Evolutionary conservation across 805 yeast genomes (phyloP).

Genomic region (Yarrowia sp.): DNA sequence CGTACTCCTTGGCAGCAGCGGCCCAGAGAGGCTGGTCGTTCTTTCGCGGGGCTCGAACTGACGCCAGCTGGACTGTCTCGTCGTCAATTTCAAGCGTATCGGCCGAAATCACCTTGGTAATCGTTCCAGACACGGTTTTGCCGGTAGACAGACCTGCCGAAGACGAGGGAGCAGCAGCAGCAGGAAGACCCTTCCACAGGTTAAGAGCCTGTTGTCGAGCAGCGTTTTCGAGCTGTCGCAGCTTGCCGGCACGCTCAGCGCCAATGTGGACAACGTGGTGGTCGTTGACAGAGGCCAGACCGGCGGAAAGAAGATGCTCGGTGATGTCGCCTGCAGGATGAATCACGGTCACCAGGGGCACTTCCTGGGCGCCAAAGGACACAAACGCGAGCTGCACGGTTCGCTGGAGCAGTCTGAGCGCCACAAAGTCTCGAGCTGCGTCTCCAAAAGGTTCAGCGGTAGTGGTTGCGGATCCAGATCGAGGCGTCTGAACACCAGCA

Average conservation of each 20-base stretch:
- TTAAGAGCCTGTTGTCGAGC: slow-evolving; percentile 59
- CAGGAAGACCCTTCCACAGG: slow-evolving; percentile 49
- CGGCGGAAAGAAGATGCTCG: slow-evolving; percentile 62
- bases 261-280: slow-evolving; percentile 77
- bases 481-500: slow-evolving; percentile 73
- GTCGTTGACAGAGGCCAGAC: slow-evolving; percentile 73
- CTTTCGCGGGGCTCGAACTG: slow-evolving; percentile 71
- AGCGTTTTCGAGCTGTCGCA: slow-evolving; percentile 62
- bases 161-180: slow-evolving; percentile 44
- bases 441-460: slow-evolving; percentile 59
- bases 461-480: slow-evolving; percentile 51
- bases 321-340: slow-evolving; percentile 81
- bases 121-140: slow-evolving; percentile 50
- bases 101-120: slow-evolving; percentile 61
- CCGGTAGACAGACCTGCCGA: neutral
- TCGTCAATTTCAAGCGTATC: slow-evolving; percentile 62
- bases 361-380: slow-evolving; percentile 55
- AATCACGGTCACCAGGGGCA: slow-evolving; percentile 47
- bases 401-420: slow-evolving; percentile 59
- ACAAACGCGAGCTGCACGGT: slow-evolving; percentile 55
- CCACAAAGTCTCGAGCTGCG: slow-evolving; percentile 63
- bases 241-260: slow-evolving; percentile 54
- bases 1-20: slow-evolving; percentile 69
- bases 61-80: slow-evolving; percentile 68
- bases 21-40: slow-evolving; percentile 58